Evolutionary conservation across 805 yeast genomes (phyloP).

Genomic region (Ogataea allantospora): DNA sequence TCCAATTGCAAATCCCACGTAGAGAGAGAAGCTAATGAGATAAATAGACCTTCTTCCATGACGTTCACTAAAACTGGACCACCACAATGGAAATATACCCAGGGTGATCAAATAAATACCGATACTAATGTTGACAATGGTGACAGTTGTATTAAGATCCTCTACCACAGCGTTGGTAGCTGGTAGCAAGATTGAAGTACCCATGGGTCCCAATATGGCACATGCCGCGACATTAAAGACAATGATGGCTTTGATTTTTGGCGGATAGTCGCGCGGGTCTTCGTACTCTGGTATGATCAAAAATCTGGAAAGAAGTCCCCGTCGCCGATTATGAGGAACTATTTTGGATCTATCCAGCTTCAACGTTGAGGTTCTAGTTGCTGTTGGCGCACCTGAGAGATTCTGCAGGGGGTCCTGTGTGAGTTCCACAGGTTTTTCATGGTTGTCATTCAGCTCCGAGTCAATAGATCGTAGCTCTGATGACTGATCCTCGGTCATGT

Average conservation of each 20-base stretch:
- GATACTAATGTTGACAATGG: conserved; percentile 71
- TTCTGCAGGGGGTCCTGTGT: conserved; percentile 1
- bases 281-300: conserved; percentile 66
- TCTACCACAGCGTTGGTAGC: conserved; percentile 60
- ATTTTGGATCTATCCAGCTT: conserved; percentile 26
- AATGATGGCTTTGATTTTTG: conserved; percentile 46
- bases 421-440: conserved; percentile 4
- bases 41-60: conserved; percentile 76
- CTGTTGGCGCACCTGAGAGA: background rate
- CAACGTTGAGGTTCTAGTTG: conserved; percentile 19
- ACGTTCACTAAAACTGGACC: conserved; percentile 77
- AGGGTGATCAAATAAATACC: conserved; percentile 73
- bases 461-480: conserved; percentile 4
- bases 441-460: background rate
- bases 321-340: conserved; percentile 42
- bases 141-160: conserved; percentile 54
- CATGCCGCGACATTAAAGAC: conserved; percentile 69
- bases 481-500: conserved; percentile 7
- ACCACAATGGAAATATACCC: conserved; percentile 85
- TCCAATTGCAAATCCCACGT: conserved; percentile 68
- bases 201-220: conserved; percentile 85
- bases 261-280: conserved; percentile 67
- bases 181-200: conserved; percentile 79
- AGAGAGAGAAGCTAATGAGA: conserved; percentile 60
- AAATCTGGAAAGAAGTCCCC: conserved; percentile 57